Percentiles rank a stretch among this genome's conserved stretches.
Evolutionary conservation across 768 basidiomycete species (phyloP).

Genomic region (Suillus subaureus): DNA sequence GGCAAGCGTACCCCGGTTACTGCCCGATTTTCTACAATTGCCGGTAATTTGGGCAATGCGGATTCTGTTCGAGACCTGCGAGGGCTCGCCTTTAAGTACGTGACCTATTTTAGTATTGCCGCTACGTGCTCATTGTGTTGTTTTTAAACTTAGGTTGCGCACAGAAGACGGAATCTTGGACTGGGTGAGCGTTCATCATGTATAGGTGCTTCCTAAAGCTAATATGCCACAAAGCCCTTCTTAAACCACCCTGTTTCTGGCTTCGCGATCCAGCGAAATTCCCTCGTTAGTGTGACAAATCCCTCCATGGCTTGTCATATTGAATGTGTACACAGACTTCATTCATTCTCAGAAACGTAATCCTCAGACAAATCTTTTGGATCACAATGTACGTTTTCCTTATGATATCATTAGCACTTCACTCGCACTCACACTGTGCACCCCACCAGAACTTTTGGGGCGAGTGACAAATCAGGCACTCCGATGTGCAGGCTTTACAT

Average conservation of each 20-base stretch:
- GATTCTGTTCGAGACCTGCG: conserved; percentile 54
- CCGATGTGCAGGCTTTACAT: not conserved
- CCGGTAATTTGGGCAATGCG: conserved; percentile 51
- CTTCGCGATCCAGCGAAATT: conserved; percentile 51
- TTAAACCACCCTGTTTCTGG: conserved; percentile 49
- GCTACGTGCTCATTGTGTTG: not conserved
- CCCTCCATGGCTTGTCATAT: not conserved
- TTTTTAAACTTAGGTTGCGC: conserved; percentile 28
- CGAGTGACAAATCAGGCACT: conserved; percentile 5
- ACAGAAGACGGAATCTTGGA: conserved; percentile 42
- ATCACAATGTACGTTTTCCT: conserved; percentile 30
- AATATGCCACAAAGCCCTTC: conserved; percentile 27
- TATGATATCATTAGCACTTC: not conserved
- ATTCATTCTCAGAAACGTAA: conserved; percentile 43
- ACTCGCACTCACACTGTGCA: not conserved
- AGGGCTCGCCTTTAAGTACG: conserved; percentile 53
- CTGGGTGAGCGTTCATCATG: conserved; percentile 33
- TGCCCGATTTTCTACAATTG: conserved; percentile 55
- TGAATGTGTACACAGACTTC: conserved; percentile 30
- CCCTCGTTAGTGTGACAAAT: conserved; percentile 36
- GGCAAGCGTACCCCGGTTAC: conserved; percentile 22
- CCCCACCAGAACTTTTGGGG: conserved; percentile 22
- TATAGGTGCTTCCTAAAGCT: not conserved
- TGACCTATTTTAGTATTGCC: conserved; percentile 19
- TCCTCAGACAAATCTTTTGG: conserved; percentile 54